Base-by-base conservation (phyloP, 495 filamentous ascomycete species). In the Trichoderma virens region DNA sequence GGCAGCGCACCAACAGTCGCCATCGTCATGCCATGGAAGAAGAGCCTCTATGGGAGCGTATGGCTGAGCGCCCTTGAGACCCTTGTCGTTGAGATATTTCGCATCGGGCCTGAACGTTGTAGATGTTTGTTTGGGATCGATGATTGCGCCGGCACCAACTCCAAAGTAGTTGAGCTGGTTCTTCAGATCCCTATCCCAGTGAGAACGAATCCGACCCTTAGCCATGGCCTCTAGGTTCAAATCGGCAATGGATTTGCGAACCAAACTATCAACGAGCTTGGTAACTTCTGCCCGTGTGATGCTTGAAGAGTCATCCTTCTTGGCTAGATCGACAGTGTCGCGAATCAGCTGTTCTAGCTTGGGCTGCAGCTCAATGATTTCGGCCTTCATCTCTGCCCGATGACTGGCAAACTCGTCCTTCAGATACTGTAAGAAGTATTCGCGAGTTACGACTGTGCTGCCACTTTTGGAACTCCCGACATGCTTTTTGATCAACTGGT, bases 1-100 rank as follows among this genome's bases (percentile, higher is more conserved):
- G 25, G 75, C 82, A 41, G 79, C 78, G 73, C 88, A 89, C 84
- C 85, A 91, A 72, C 87, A 90, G 47, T 90, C 83, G 34, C 84
- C 85, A 23, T 83, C 78, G 34, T 90, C 84, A 3, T 77, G 72
- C 83, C 88, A 89, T 32, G 70, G 70, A 3, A 71, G 68, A 16
- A 90, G 73, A 0, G 86, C 88, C 9, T 70, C 69, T 18, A 45
- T 45, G 39, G 61, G 61, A 2, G 61, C 13, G 16, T 41, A 41
- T 4, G 61, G 61, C n/a, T 64, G 60, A 3, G 71, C 74, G 66
- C 51, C 20, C 62, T 56, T 66, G 64, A 78, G 43, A 8, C 62
- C 73, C 75, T 61, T 63, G 60, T 67, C 66, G 30, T 60, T 34
- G 47, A 65, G 54, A 5, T 65, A 61, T 27, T 60, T 66, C 2